phyloP scores from a whole-genome alignment of 768 basidiomycete species.

The Macrocybe gigantea region DNA sequence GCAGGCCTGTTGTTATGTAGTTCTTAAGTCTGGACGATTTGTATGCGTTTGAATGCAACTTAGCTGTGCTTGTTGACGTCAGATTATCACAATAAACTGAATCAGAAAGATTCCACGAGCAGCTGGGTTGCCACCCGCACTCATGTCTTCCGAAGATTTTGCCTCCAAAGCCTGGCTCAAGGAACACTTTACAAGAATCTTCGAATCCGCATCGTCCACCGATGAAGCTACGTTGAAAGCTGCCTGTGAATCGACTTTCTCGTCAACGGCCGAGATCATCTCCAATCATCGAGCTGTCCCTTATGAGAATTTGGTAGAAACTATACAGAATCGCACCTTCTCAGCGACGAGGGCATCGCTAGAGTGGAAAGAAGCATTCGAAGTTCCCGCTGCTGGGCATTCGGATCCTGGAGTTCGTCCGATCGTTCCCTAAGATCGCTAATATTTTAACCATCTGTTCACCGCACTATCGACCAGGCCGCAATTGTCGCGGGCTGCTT shows the following conservation, averaged over 20 bases:
- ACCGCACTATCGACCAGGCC: slow-evolving; percentile 12
- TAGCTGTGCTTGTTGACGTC: too few relatives aligned
- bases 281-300: slow-evolving; percentile 21
- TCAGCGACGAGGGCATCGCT: slow-evolving; percentile 15
- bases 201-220: slow-evolving; percentile 10
- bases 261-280: slow-evolving; percentile 25
- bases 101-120: too few relatives aligned
- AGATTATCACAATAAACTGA: too few relatives aligned
- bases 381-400: slow-evolving; percentile 16
- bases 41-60: too few relatives aligned
- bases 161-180: slow-evolving; percentile 21
- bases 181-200: slow-evolving; percentile 20
- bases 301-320: slow-evolving; percentile 20
- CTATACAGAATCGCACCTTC: slow-evolving; percentile 13
- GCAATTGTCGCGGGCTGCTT: slow-evolving; percentile 34
- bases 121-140: too few relatives aligned
- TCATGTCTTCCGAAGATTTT: too few relatives aligned
- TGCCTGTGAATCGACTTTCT: slow-evolving; percentile 23
- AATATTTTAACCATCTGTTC: neutral
- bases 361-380: slow-evolving; percentile 29
- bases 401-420: slow-evolving; percentile 2
- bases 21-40: too few relatives aligned
- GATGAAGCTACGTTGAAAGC: slow-evolving; percentile 7
- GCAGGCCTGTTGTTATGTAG: too few relatives aligned
- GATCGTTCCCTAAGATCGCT: neutral